These are phyloP conservation scores for Fonsecaea multimorphosa DNA, from an alignment of 2,329 filamentous ascomycete genomes.

Conservation along the genomic window DNA sequence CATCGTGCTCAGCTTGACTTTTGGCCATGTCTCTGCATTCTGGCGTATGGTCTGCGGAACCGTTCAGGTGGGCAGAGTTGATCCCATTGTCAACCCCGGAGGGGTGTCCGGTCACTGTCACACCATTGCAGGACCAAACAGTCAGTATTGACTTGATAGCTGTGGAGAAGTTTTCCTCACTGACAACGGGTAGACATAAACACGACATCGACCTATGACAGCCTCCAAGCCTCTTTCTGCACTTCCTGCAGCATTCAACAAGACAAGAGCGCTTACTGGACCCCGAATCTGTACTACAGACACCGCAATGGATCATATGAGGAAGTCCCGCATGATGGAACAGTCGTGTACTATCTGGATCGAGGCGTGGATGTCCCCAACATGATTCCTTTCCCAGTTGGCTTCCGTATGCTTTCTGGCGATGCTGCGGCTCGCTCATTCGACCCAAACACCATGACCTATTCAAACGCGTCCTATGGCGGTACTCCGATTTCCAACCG, in stretches of 20 bases:
- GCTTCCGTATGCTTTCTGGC: conserved; percentile 83
- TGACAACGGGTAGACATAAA: conserved; percentile 57
- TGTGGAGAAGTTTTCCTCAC: not conserved
- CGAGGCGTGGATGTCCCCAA: conserved; percentile 53
- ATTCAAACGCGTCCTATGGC: conserved; percentile 35
- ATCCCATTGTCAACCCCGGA: conserved; percentile 74
- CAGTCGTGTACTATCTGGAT: conserved; percentile 45
- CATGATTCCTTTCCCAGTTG: conserved; percentile 74
- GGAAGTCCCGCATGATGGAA: conserved; percentile 57
- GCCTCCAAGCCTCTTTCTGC: conserved; percentile 68
- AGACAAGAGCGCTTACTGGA: conserved; percentile 88
- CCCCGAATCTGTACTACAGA: conserved; percentile 77
- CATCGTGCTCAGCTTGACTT: conserved; percentile 30
- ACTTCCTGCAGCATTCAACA: conserved; percentile 80
- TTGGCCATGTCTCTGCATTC: conserved; percentile 65
- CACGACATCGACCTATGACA: conserved; percentile 60
- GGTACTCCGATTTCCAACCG: conserved; percentile 70
- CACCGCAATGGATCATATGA: conserved; percentile 62
- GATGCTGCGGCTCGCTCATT: conserved; percentile 53
- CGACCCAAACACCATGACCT: conserved; percentile 31
- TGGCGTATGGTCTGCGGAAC: conserved; percentile 86
- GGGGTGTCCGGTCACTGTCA: conserved; percentile 70
- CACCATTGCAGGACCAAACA: conserved; percentile 74
- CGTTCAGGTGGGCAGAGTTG: conserved; percentile 72
- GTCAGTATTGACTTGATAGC: conserved; percentile 58